Evolutionary conservation across 2,329 filamentous ascomycete genomes (phyloP).

Genomic region (Beauveria australis): DNA sequence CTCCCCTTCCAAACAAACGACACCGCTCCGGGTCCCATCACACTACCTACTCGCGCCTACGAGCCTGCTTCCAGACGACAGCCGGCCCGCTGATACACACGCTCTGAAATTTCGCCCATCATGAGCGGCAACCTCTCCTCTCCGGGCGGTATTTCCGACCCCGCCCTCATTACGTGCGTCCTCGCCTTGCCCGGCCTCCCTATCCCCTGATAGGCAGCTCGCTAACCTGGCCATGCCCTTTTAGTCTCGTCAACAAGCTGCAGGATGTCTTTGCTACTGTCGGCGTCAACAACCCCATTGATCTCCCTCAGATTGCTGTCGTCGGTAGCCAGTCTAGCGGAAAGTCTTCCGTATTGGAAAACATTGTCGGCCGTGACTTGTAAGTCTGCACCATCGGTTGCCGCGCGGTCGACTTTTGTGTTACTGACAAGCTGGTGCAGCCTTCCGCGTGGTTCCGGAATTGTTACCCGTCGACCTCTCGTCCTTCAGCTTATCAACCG

Average conservation of each 20-base stretch:
- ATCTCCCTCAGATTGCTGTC: conserved; percentile 95
- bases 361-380: conserved; percentile 98
- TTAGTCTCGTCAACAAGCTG: conserved; percentile 89
- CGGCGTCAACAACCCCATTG: conserved; percentile 98
- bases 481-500: conserved; percentile 98
- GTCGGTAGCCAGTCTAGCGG: conserved; percentile 98
- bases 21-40: conserved; percentile 9
- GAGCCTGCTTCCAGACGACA: neutral
- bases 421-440: conserved; percentile 37
- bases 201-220: conserved; percentile 10
- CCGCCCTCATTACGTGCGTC: conserved; percentile 55
- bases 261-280: conserved; percentile 99
- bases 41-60: neutral
- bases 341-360: conserved; percentile 98
- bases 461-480: conserved; percentile 90
- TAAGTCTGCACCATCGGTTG: conserved; percentile 41
- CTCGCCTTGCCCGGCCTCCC: conserved; percentile 11
- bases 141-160: conserved; percentile 56
- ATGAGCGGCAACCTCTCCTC: conserved; percentile 32
- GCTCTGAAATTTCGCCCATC: conserved; percentile 3
- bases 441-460: conserved; percentile 92
- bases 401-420: conserved; percentile 10
- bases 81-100: conserved; percentile 3
- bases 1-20: conserved; percentile 10
- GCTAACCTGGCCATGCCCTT: neutral